These are phyloP conservation scores for Pseudocercospora fijiensis DNA, from an alignment of 2,329 filamentous ascomycete genomes.

Conservation along the genomic window DNA sequence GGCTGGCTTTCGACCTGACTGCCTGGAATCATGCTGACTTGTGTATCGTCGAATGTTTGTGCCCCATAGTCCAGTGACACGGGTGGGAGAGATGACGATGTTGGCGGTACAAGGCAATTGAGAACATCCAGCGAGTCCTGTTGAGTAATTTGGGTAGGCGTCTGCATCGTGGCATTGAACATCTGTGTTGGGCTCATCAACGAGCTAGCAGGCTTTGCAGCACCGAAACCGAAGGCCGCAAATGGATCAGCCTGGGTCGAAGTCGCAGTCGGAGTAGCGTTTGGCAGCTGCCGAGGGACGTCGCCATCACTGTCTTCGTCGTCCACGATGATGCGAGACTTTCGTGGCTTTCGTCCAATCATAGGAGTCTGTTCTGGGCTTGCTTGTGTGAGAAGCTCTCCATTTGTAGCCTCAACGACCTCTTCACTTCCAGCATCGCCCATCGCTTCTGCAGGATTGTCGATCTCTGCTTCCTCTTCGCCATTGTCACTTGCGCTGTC, in stretches of 20 bases:
- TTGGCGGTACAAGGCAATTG: constrained; percentile 36
- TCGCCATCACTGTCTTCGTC: constrained; percentile 38
- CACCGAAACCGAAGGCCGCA: constrained; percentile 37
- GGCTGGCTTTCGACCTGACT: constrained; percentile 34
- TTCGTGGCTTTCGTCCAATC: constrained; percentile 30
- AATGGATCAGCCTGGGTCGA: constrained; percentile 34
- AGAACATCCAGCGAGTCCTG: constrained; percentile 47
- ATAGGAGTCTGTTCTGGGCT: constrained; percentile 16
- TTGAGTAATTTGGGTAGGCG: constrained; percentile 36
- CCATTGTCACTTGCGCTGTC: constrained; percentile 27
- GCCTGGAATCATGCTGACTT: constrained; percentile 22
- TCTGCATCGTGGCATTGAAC: constrained; percentile 40
- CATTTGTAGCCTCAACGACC: neutral
- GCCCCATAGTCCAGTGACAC: constrained; percentile 12
- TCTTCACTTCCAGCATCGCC: neutral
- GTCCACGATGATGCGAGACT: constrained; percentile 37
- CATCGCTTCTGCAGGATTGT: constrained; percentile 21
- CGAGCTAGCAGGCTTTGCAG: constrained; percentile 23
- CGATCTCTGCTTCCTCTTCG: constrained; percentile 15
- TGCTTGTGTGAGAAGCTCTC: neutral
- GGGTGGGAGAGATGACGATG: constrained; percentile 32
- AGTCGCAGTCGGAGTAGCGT: constrained; percentile 6
- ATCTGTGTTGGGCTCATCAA: constrained; percentile 39
- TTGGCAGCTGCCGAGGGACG: neutral
- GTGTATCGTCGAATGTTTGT: constrained; percentile 20